Percentiles rank a stretch among this genome's conserved stretches.
Conservation (phyloP, 2,329 filamentous ascomycete species). For the Pseudocercospora fuligena region DNA sequence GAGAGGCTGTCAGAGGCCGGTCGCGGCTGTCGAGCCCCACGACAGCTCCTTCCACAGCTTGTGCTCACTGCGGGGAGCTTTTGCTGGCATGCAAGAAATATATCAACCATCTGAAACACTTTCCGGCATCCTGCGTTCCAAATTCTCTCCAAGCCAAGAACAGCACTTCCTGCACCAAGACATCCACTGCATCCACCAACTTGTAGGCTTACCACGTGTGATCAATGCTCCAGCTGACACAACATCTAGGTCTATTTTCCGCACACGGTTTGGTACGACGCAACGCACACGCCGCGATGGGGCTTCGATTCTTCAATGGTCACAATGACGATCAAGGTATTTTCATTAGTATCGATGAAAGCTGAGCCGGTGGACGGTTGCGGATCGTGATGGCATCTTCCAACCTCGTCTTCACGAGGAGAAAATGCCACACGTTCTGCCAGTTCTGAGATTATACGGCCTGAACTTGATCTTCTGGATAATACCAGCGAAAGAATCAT, state of each 20-base stretch:
- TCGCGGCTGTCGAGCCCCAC: neutral
- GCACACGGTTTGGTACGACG: neutral
- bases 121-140: neutral
- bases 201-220: constrained; percentile 4
- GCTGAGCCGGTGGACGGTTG: constrained; percentile 31
- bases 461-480: constrained; percentile 94
- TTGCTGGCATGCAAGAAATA: neutral
- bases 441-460: constrained; percentile 88
- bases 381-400: constrained; percentile 23
- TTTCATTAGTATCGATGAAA: constrained; percentile 27
- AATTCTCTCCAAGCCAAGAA: constrained; percentile 1
- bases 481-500: constrained; percentile 99
- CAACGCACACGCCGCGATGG: constrained; percentile 24
- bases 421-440: constrained; percentile 25
- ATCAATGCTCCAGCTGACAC: constrained; percentile 5
- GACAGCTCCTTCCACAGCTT: neutral
- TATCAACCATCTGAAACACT: neutral
- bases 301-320: constrained; percentile 22
- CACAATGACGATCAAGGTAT: constrained; percentile 31
- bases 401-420: constrained; percentile 25
- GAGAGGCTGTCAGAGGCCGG: too few relatives aligned
- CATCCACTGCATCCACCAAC: constrained; percentile 8
- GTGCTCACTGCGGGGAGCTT: constrained; percentile 7
- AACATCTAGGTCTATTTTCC: neutral
- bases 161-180: neutral